Evolutionary conservation across 768 basidiomycete species (phyloP), one percentile per base, ranked within the genome.

Genomic region (Calvatia gigantea): DNA sequence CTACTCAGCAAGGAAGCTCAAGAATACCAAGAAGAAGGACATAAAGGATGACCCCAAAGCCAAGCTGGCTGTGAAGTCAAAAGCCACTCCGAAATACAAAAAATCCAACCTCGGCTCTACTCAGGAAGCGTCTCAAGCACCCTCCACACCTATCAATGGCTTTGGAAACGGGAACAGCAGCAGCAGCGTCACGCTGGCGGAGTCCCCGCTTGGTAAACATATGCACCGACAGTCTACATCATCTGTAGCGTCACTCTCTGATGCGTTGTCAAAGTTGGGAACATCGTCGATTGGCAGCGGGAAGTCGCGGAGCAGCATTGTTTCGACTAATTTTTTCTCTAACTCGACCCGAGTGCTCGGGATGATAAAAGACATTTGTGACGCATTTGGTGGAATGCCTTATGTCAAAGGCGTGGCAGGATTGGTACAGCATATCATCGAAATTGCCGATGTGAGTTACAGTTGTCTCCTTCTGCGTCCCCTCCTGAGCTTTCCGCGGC

Each of bases 321-420:
- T 37, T 11, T 38, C 48, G 23, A 50, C 48, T 19, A 44, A 21
- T 42, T 43, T 53, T 32, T 53, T 53, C 41, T 53, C 57, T 2
- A 53, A 58, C 41, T 41, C 57, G 29, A 52, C 56, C 39, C 44
- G 57, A 8, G 41, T 54, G 23, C 28, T 62, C 32, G 57, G 52
- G 21, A 35, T 65, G 8, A 39, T 57, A 23, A 61, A 62, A 39
- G 65, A 66, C 14, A 44, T 65, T 9, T 45, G 57, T 3, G 60
- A 58, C 7, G 39, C 60, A 5, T 66, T 70, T 46, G 45, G 60
- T 1, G 58, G 65, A 4, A 63, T 65, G 2, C 66, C 69, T 19
- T 67, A 70, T 38, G 63, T 70, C 15, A 61, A 66, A 46, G 56
- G 60, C 7, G 59, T 70, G 14, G 64, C 63, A 6, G 53, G 60